Evolutionary conservation across 192 early-diverging fungal species (phyloP), one percentile per base, ranked within the genome.

Genomic region (Coemansia sp.): DNA sequence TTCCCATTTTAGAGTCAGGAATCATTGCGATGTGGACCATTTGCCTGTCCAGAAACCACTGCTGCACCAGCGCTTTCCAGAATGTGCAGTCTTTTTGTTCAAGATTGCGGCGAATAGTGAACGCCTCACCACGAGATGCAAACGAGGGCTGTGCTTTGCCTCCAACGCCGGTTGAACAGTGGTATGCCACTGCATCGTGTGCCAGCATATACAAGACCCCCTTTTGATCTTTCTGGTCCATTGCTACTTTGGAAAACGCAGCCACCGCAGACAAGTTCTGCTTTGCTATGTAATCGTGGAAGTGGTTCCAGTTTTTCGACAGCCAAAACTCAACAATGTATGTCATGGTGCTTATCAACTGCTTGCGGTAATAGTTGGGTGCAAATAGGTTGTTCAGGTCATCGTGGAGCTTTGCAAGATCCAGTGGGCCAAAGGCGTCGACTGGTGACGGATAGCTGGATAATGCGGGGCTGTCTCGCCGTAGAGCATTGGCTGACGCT

Each of bases 221-320:
- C 8, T 65, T 22, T 2, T 37, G 7, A 25, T 66, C 56, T 39
- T 64, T 62, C 42, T 83, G 76, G 1, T 72, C 69, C 50, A 85
- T 81, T 7, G 86, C 81, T 8, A 77, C 75, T 61, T 90, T 90
- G 44, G 86, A 84, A 17, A 91, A 91, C 53, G 74, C 72, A 14
- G 88, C 84, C 32, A 91, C 89, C 17, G 88, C 69, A 7, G 68
- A 66, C 46, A 76, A 73, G 39, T 65, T 69, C 53, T 85, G 80
- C 65, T 84, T 84, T 37, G 74, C 68, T 42, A 87, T 63, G 49
- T 81, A 85, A 64, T 42, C 60, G 50, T 48, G 58, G 49, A 82
- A 70, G 19, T 71, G 54, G 7, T 38, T 5, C 79, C 79, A 82
- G 19, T 74, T 68, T 4, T 74, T 58, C 13, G 64, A 16, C 20